Evolutionary conservation across 768 basidiomycete genomes (phyloP), one percentile per base, ranked within the genome.

Genomic region (Mycena floridula): DNA sequence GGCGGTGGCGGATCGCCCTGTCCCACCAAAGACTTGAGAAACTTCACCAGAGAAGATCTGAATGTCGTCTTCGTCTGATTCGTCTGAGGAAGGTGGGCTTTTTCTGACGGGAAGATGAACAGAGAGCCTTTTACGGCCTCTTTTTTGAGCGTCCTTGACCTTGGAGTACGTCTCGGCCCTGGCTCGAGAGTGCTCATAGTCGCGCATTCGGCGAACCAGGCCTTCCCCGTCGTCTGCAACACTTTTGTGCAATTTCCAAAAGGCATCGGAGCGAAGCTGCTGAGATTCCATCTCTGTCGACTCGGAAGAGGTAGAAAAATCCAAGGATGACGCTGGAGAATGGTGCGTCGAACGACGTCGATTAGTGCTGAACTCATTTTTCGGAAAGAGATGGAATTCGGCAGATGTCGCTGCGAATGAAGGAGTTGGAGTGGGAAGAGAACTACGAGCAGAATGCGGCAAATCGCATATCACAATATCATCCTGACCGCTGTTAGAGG

Each of bases 161-260:
- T 67, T 68, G 26, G 59, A 59, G 45, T 64, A 61, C 12, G 62
- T 56, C 41, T 59, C 63, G 25, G 65, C 63, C 46, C 64, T 63
- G 27, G 73, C 73, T 44, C 77, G 68, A 21, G 69, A 67, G 40
- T 68, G 62, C 59, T 87, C 85, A 56, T 79, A 82, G 50, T 85
- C 79, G 44, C 81, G 81, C 85, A 88, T 87, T 42, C 81, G 79
- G 45, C 69, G 74, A 11, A 88, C 72, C 39, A 87, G 70, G 6
- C 79, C 77, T 52, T 87, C 83, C 16, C 81, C 82, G 50, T 68
- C 78, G 51, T 84, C 76, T 23, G 69, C 68, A 18, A 87, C 69
- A 49, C 76, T 83, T 54, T 72, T 68, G 36, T 70, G 77, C 28
- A 88, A 72, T 50, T 85, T 81, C 60, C 72, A 70, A 48, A 85